Conservation (phyloP, 78 protist genomes). For the Acrasis kona region DNA sequence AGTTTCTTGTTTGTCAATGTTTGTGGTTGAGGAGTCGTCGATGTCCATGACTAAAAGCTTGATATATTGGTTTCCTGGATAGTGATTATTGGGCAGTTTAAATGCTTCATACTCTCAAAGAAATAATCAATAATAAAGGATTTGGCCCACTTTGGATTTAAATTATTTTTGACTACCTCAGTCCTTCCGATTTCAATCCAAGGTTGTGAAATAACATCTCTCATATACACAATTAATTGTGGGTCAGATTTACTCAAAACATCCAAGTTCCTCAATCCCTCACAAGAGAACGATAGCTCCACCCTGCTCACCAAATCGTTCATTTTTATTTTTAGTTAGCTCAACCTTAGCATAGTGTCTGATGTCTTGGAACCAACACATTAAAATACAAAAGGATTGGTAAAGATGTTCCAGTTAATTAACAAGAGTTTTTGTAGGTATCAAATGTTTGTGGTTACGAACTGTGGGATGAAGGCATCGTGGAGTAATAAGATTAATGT, state of each 20-base stretch:
- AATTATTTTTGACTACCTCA: neutral
- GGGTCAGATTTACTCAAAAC: neutral
- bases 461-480: no score
- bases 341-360: no score
- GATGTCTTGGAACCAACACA: no score
- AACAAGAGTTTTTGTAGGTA: no score
- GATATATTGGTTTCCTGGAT: neutral
- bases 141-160: neutral
- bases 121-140: neutral
- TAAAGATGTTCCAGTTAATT: no score
- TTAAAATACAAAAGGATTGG: no score
- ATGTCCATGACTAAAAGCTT: neutral
- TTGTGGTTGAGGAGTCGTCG: neutral
- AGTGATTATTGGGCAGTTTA: no score
- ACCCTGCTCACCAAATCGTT: no score
- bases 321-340: no score
- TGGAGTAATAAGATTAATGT: no score
- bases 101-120: no score
- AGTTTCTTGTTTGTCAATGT: neutral
- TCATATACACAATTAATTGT: neutral
- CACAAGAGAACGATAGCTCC: neutral
- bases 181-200: neutral
- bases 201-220: neutral
- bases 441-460: no score
- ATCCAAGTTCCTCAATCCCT: constrained; percentile 4